Evolutionary conservation across 192 early-diverging fungal species (phyloP), one percentile per base, ranked within the genome.

Genomic region (Linnemannia zychae): DNA sequence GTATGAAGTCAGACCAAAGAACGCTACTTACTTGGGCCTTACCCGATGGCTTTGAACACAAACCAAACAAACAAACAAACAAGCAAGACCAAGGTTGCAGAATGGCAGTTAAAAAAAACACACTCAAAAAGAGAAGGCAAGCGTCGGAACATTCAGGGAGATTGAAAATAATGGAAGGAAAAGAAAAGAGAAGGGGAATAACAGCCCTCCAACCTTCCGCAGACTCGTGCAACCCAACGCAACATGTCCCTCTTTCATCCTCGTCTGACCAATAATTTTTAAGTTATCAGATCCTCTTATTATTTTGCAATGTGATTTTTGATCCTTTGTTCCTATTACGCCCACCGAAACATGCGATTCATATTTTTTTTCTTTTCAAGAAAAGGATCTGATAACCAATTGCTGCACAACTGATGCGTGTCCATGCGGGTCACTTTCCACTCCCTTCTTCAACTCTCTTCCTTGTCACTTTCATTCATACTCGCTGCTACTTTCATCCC

Each of bases 91-190:
- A 20, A 31, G 72, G 20, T n/a, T n/a, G 33, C 12, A 9, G 11
- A 20, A 71, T 40, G 53, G 28, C n/a, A 38, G 40, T 44, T 28
- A 22, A 52, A 52, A 72, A 53, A 74, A 74, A 60, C 46, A 47
- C 65, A 46, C n/a, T n/a, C n/a, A n/a, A n/a, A 75, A 24, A 40
- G 44, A 71, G 38, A 28, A 65, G 71, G 53, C 36, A 28, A 22
- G 60, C 9, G 53, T 69, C 76, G 67, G 76, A 60, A 46, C 34
- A 60, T 78, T 44, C 40, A 71, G 76, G 76, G 75, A 69, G 53
- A 75, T 40, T 75, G 57, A 75, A 66, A 63, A 20, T 17, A 34
- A 37, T 67, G 7, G 60, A 33, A 44, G 28, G n/a, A 60, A n/a
- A 7, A 24, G 40, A 44, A 44, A 3, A 44, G 9, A 44, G 40